phyloP scores from a whole-genome alignment of 2,329 filamentous ascomycete species.

The Botrytis hyacinthi region DNA sequence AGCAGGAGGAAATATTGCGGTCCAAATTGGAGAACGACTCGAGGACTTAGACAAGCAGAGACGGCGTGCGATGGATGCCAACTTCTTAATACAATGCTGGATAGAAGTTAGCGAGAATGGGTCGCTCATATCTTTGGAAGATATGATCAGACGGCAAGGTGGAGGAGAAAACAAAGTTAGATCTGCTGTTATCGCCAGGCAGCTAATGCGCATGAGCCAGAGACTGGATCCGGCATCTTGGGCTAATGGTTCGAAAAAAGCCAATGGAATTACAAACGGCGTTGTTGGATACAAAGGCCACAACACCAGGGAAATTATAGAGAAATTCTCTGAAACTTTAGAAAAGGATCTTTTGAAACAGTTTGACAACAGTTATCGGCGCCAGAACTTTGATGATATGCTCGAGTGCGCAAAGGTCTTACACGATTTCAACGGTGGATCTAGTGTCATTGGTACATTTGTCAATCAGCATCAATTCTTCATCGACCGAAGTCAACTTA shows the following conservation, averaged over 20 bases:
- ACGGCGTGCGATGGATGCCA: conserved; percentile 85
- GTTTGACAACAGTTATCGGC: conserved; percentile 94
- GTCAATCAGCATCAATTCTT: conserved; percentile 99
- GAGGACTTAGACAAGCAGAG: conserved; percentile 94
- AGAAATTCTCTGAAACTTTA: conserved; percentile 93
- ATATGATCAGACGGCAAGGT: conserved; percentile 74
- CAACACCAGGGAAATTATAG: conserved; percentile 83
- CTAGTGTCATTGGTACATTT: conserved; percentile 92
- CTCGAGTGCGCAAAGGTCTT: conserved; percentile 92
- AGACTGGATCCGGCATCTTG: conserved; percentile 77
- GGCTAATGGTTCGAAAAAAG: conserved; percentile 56
- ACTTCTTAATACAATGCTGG: conserved; percentile 96
- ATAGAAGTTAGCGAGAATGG: conserved; percentile 89
- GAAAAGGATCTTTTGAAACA: conserved; percentile 95
- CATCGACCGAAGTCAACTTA: conserved; percentile 89
- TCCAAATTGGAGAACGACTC: conserved; percentile 89
- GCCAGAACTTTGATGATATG: conserved; percentile 97
- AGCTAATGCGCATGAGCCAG: conserved; percentile 91
- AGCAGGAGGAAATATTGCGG: conserved; percentile 79
- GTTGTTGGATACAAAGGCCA: conserved; percentile 46
- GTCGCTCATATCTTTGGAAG: conserved; percentile 81
- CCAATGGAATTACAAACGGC: conserved; percentile 48
- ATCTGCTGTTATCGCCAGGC: conserved; percentile 89
- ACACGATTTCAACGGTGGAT: conserved; percentile 92
- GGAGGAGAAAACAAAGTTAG: conserved; percentile 89